A percentile compares a stretch with the other conserved stretches of the same genome.
phyloP scores from a whole-genome alignment of 2,329 filamentous ascomycete species.

The Colletotrichum sidae region DNA sequence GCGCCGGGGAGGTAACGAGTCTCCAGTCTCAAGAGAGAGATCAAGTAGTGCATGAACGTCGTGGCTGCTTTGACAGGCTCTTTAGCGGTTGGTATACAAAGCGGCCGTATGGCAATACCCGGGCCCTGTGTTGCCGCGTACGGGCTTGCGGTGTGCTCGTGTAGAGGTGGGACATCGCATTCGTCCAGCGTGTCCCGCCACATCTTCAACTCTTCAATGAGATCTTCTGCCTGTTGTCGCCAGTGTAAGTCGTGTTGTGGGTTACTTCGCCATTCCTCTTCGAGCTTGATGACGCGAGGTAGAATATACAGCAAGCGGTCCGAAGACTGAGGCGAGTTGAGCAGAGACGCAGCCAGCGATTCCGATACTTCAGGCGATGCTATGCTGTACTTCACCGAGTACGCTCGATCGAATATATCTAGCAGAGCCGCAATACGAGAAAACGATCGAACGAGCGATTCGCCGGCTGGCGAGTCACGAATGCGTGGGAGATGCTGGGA shows the following conservation, averaged over 20 bases:
- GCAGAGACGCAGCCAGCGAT: slow-evolving; percentile 4
- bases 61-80: slow-evolving; percentile 23
- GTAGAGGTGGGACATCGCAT: slow-evolving; percentile 4
- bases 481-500: slow-evolving; percentile 20
- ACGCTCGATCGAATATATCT: slow-evolving; percentile 22
- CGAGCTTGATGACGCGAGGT: slow-evolving; percentile 14
- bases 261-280: slow-evolving; percentile 29
- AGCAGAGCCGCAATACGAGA: slow-evolving; percentile 22
- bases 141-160: slow-evolving; percentile 6
- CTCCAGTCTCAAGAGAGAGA: slow-evolving; percentile 3
- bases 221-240: slow-evolving; percentile 15
- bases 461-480: not conserved
- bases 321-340: slow-evolving; percentile 1
- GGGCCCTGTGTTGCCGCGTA: not conserved
- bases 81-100: not conserved
- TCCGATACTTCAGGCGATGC: slow-evolving; percentile 11
- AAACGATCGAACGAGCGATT: slow-evolving; percentile 22
- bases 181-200: slow-evolving; percentile 14
- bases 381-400: slow-evolving; percentile 20
- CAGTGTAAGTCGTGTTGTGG: slow-evolving; percentile 21
- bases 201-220: slow-evolving; percentile 11
- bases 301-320: slow-evolving; percentile 17
- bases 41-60: slow-evolving; percentile 25
- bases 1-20: not conserved
- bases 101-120: not conserved